A percentile compares a stretch with the other conserved stretches of the same genome.
Evolutionary conservation across 1,284 basidiomycete species (phyloP).

Genomic region (Malassezia yamatoensis): DNA sequence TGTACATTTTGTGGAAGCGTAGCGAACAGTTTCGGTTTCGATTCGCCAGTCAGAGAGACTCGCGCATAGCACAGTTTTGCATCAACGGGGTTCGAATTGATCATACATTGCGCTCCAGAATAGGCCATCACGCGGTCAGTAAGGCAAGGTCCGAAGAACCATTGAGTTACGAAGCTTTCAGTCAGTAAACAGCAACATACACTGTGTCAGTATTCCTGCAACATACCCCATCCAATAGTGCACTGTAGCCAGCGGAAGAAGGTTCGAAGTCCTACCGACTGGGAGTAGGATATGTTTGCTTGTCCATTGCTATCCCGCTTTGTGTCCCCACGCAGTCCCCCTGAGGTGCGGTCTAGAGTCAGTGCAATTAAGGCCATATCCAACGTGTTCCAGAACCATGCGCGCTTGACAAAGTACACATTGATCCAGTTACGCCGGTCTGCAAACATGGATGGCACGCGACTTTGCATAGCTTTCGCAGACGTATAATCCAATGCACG

Average conservation of each 20-base stretch:
- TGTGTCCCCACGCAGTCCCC: constrained; percentile 8
- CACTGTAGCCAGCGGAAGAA: constrained; percentile 17
- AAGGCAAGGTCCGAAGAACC: constrained; percentile 85
- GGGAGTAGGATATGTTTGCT: not conserved
- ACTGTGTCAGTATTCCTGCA: not conserved
- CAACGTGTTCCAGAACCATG: constrained; percentile 73
- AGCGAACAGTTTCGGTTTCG: constrained; percentile 21
- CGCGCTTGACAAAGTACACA: constrained; percentile 73
- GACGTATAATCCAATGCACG: constrained; percentile 4
- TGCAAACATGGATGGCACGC: constrained; percentile 1
- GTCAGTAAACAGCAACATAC: constrained; percentile 7
- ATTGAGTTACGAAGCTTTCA: constrained; percentile 53
- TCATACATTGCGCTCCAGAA: constrained; percentile 66
- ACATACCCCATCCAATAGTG: constrained; percentile 22
- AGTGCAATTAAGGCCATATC: constrained; percentile 20
- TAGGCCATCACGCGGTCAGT: constrained; percentile 63
- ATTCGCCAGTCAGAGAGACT: constrained; percentile 15
- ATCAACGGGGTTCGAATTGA: constrained; percentile 47
- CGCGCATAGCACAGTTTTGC: constrained; percentile 26
- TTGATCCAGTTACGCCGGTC: constrained; percentile 72
- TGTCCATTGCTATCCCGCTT: not conserved
- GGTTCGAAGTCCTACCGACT: not conserved
- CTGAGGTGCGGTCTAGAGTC: constrained; percentile 3
- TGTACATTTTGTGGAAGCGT: constrained; percentile 11
- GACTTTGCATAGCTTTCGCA: not conserved